phyloP scores from a whole-genome alignment of 352 stramenopile species.

The Elongisporangium senticosum region DNA sequence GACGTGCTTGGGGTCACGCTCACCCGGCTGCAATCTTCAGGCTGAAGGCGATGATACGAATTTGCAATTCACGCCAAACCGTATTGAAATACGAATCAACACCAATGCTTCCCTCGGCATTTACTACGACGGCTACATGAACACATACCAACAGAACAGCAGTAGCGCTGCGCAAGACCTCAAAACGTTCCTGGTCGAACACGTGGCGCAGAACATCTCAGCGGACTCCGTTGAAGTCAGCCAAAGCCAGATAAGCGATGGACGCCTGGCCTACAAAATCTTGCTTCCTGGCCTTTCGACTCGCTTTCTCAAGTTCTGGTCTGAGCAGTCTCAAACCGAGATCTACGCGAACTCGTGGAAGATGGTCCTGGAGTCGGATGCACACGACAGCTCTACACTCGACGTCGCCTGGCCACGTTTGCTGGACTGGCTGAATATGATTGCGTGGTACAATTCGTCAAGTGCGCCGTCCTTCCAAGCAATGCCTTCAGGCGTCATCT shows the following conservation, averaged over 20 bases:
- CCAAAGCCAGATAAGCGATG: neutral
- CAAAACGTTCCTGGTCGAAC: neutral
- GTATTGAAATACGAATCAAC: neutral
- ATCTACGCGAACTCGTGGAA: neutral
- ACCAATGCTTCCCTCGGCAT: neutral
- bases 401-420: neutral
- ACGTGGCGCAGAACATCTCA: neutral
- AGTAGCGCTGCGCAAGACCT: neutral
- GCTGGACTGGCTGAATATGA: constrained; percentile 4
- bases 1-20: constrained; percentile 16
- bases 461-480: neutral
- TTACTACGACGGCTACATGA: neutral
- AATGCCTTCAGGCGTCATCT: constrained; percentile 2
- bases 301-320: neutral
- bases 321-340: neutral
- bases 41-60: neutral
- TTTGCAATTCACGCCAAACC: neutral
- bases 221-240: neutral
- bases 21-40: constrained; percentile 16
- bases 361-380: neutral
- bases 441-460: neutral
- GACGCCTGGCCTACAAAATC: neutral
- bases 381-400: neutral
- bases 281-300: neutral
- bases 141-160: neutral